Evolutionary conservation across 352 stramenopile genomes (phyloP).

Genomic region (Globisporangium sylvaticum): DNA sequence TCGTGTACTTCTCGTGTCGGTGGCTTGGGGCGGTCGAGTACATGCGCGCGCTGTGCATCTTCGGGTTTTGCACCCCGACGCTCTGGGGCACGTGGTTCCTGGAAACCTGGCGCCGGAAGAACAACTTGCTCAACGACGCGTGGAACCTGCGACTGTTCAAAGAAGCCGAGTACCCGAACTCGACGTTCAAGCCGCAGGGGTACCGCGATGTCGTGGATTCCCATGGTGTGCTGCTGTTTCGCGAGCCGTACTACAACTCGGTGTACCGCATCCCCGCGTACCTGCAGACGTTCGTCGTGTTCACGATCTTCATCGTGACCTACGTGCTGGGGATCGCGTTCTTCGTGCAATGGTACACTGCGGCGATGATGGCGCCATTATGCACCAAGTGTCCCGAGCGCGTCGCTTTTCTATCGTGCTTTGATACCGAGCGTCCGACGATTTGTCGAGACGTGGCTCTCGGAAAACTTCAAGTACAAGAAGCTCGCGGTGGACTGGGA

Average conservation of each 20-base stretch:
- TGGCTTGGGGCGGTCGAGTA: constrained; percentile 73
- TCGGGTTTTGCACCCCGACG: constrained; percentile 69
- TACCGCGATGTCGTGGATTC: constrained; percentile 77
- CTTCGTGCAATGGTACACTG: constrained; percentile 87
- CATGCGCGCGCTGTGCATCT: constrained; percentile 77
- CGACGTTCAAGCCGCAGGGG: constrained; percentile 68
- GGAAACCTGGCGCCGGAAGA: constrained; percentile 74
- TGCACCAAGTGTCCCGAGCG: constrained; percentile 74
- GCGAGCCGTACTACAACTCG: constrained; percentile 81
- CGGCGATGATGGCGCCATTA: constrained; percentile 80
- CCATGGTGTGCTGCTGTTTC: constrained; percentile 65
- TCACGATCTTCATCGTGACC: constrained; percentile 71
- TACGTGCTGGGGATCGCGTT: constrained; percentile 81
- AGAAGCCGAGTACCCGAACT: constrained; percentile 82
- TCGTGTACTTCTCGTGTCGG: constrained; percentile 64
- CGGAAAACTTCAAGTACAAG: constrained; percentile 74
- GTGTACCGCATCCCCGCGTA: constrained; percentile 75
- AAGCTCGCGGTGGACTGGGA: constrained; percentile 82
- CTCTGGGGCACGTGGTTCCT: constrained; percentile 79
- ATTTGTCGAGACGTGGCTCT: constrained; percentile 81
- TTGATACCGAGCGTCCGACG: constrained; percentile 69
- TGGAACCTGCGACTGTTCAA: constrained; percentile 86
- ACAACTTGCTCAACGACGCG: constrained; percentile 74
- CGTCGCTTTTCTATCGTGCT: constrained; percentile 76
- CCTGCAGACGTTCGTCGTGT: constrained; percentile 78